Conservation (phyloP, 1,139 yeast species). For the Geotrichum klebahnii region DNA sequence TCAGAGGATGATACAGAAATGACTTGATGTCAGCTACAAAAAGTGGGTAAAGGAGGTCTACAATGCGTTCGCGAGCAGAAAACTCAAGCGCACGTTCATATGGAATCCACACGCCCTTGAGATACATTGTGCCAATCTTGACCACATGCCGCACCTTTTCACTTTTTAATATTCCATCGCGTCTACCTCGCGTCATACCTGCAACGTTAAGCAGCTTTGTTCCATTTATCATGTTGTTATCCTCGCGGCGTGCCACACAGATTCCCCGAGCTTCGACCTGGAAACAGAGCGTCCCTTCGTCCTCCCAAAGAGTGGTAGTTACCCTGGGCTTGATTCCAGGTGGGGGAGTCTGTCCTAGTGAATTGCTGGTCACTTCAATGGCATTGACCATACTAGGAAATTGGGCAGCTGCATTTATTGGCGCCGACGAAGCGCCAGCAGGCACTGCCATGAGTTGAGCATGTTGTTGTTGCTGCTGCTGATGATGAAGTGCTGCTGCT, state of each 20-base stretch:
- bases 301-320: slow-evolving; percentile 96
- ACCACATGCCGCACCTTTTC: slow-evolving; percentile 89
- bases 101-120: slow-evolving; percentile 97
- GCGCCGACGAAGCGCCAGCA: slow-evolving; percentile 5
- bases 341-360: slow-evolving; percentile 35
- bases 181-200: slow-evolving; percentile 55
- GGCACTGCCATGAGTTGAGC: neutral
- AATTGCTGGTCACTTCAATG: slow-evolving; percentile 29
- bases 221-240: slow-evolving; percentile 52
- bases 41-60: slow-evolving; percentile 78
- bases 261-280: slow-evolving; percentile 52
- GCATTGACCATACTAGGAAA: slow-evolving; percentile 36
- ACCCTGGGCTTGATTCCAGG: slow-evolving; percentile 76
- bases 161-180: slow-evolving; percentile 88
- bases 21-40: slow-evolving; percentile 65
- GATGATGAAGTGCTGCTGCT: slow-evolving; percentile 10
- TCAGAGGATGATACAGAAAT: slow-evolving; percentile 34
- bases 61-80: slow-evolving; percentile 86
- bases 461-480: slow-evolving; percentile 7
- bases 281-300: slow-evolving; percentile 87
- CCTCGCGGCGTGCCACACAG: slow-evolving; percentile 51
- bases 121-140: slow-evolving; percentile 92
- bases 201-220: slow-evolving; percentile 55
- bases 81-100: slow-evolving; percentile 86
- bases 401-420: slow-evolving; percentile 29